phyloP scores from a whole-genome alignment of 306 rosid species.

The Albizia julibrissin region DNA sequence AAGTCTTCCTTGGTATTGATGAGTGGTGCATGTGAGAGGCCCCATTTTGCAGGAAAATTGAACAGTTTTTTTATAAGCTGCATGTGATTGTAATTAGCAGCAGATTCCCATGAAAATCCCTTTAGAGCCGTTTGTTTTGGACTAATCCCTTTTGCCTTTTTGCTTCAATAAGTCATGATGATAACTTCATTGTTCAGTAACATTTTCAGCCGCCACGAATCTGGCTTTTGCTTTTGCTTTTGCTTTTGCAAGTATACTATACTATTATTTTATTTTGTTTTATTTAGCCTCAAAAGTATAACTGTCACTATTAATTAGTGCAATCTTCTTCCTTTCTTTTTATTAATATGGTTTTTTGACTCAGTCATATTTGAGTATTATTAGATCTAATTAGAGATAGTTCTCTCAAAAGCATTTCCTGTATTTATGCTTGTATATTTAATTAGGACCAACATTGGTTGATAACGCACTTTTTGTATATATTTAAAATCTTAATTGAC shows the following conservation, averaged over 20 bases:
- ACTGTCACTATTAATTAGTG: background rate
- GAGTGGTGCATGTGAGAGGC: conserved; percentile 21
- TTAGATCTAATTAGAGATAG: no score
- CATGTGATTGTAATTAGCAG: conserved; percentile 31
- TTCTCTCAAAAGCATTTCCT: no score
- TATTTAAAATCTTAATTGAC: background rate
- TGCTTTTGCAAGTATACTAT: conserved; percentile 2
- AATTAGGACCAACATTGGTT: no score
- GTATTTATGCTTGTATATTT: no score
- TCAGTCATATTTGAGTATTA: no score
- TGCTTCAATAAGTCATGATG: background rate
- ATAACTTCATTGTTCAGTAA: conserved; percentile 30
- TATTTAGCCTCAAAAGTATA: background rate
- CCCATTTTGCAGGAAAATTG: conserved; percentile 27
- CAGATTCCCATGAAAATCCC: conserved; percentile 11
- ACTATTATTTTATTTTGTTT: background rate
- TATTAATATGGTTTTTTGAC: no score
- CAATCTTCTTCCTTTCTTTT: background rate
- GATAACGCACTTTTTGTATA: no score
- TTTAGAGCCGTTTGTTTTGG: conserved; percentile 7
- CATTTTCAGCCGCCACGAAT: conserved; percentile 16
- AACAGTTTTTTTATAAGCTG: background rate
- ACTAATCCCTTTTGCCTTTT: background rate
- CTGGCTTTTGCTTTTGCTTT: conserved; percentile 31
- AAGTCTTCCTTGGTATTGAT: background rate